Percentiles rank a stretch among this genome's conserved stretches.
These are phyloP conservation scores for Rhizopogon salebrosus DNA, from an alignment of 768 basidiomycete genomes.

Conservation along the genomic window DNA sequence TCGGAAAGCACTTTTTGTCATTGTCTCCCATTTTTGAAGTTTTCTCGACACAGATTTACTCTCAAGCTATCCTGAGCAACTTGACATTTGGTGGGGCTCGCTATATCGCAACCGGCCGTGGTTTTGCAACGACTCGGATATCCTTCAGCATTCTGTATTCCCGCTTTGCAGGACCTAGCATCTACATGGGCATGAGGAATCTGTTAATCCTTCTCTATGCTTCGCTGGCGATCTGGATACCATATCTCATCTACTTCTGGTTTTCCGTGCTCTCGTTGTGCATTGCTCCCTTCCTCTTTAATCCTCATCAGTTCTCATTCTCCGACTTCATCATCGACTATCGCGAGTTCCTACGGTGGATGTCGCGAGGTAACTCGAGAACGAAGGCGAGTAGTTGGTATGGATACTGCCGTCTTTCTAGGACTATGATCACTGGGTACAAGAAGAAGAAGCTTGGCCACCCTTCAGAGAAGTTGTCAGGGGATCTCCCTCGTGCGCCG, in stretches of 20 bases:
- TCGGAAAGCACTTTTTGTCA: conserved; percentile 95
- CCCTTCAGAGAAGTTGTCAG: conserved; percentile 94
- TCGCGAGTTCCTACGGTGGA: conserved; percentile 97
- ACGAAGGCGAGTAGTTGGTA: conserved; percentile 99
- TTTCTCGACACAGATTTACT: conserved; percentile 98
- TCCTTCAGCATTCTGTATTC: conserved; percentile 97
- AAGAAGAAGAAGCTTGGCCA: conserved; percentile 99
- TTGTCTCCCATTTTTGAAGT: conserved; percentile 98
- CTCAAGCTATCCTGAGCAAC: conserved; percentile 94
- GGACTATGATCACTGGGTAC: conserved; percentile 98
- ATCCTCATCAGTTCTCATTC: conserved; percentile 99
- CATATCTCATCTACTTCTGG: conserved; percentile 98
- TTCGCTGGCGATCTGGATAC: conserved; percentile 89
- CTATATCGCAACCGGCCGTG: conserved; percentile 98
- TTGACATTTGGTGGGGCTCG: conserved; percentile 97
- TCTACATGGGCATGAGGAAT: conserved; percentile 97
- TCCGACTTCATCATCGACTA: conserved; percentile 98
- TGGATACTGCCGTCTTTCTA: conserved; percentile 94
- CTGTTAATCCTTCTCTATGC: conserved; percentile 86
- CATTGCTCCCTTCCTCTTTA: conserved; percentile 97
- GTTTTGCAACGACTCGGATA: conserved; percentile 95
- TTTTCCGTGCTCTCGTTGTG: conserved; percentile 91
- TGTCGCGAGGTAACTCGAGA: conserved; percentile 96
- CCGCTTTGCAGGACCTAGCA: conserved; percentile 98
- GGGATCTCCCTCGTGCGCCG: conserved; percentile 87